A percentile compares a stretch with the other conserved stretches of the same genome.
Conservation (phyloP, 2,329 filamentous ascomycete species). For the Penicillium sp. region DNA sequence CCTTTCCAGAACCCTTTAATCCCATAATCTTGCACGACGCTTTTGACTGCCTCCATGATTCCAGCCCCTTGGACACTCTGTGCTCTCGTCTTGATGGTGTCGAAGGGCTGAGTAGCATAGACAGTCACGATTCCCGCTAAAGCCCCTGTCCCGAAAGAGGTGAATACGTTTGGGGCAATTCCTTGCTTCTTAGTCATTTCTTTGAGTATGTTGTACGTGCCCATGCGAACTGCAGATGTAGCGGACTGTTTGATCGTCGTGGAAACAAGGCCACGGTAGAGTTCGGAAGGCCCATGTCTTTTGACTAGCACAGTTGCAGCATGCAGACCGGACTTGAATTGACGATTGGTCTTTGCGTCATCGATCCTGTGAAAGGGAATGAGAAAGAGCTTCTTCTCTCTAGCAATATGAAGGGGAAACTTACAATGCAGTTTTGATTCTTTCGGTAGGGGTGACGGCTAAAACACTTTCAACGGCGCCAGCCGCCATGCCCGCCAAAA, state of each 20-base stretch:
- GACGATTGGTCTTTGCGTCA: constrained; percentile 56
- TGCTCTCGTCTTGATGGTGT: constrained; percentile 59
- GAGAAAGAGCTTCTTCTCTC: constrained; percentile 5
- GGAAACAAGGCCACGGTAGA: constrained; percentile 63
- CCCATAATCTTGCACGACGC: constrained; percentile 61
- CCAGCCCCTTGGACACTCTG: constrained; percentile 63
- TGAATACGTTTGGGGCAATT: constrained; percentile 54
- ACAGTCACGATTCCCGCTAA: constrained; percentile 61
- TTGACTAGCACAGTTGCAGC: constrained; percentile 54
- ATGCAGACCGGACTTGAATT: constrained; percentile 57
- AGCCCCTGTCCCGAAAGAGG: constrained; percentile 66
- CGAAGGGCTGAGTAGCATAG: constrained; percentile 35
- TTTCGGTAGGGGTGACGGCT: constrained; percentile 70
- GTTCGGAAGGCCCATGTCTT: constrained; percentile 58
- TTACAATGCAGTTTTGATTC: constrained; percentile 66
- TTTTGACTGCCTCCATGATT: constrained; percentile 60
- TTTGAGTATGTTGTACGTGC: constrained; percentile 66
- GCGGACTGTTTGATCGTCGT: constrained; percentile 66
- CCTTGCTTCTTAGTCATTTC: constrained; percentile 57
- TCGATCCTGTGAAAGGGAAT: constrained; percentile 51
- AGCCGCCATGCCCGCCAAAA: constrained; percentile 67
- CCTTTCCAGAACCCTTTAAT: constrained; percentile 67
- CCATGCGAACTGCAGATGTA: constrained; percentile 65
- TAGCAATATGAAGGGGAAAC: neutral
- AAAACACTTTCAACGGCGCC: constrained; percentile 64